A percentile compares a stretch with the other conserved stretches of the same genome.
These are phyloP conservation scores for Eucalyptus curtisii DNA, from an alignment of 345 rosid species.

Conservation along the genomic window DNA sequence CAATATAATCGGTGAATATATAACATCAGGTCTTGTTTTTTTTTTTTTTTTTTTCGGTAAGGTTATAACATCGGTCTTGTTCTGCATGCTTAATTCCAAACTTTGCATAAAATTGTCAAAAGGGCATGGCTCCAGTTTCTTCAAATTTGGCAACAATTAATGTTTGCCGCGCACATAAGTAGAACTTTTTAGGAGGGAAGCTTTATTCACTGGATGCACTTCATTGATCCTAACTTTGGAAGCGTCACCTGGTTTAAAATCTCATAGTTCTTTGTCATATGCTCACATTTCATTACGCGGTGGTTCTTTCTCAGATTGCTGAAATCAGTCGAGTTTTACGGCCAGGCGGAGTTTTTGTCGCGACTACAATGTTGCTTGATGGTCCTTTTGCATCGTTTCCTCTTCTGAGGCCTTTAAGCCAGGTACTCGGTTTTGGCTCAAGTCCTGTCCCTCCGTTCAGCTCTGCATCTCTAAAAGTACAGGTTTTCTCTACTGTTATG, in stretches of 20 bases:
- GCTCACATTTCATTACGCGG: background rate
- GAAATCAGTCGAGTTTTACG: slow-evolving; percentile 73
- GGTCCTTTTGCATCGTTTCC: slow-evolving; percentile 49
- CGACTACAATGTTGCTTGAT: slow-evolving; percentile 49
- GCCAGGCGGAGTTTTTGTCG: slow-evolving; percentile 85
- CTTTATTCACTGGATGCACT: background rate
- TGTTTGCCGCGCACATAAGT: background rate
- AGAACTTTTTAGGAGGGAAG: background rate
- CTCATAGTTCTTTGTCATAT: background rate
- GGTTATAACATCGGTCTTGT: background rate
- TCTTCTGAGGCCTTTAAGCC: slow-evolving; percentile 27
- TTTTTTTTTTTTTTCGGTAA: too few species aligned
- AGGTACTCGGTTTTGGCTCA: slow-evolving; percentile 25
- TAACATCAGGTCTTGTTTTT: too few species aligned
- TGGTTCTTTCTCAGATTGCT: slow-evolving; percentile 36
- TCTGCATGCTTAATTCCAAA: background rate
- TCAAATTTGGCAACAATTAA: background rate
- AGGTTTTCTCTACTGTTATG: background rate
- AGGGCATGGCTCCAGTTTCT: background rate
- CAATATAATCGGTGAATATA: background rate
- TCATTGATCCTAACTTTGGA: background rate
- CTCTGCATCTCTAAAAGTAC: background rate
- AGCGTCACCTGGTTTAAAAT: background rate
- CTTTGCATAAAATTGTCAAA: background rate
- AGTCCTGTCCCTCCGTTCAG: background rate